A percentile compares a stretch with the other conserved stretches of the same genome.
Conservation (phyloP, 768 basidiomycete genomes). For the Tephrocybe sp. region DNA sequence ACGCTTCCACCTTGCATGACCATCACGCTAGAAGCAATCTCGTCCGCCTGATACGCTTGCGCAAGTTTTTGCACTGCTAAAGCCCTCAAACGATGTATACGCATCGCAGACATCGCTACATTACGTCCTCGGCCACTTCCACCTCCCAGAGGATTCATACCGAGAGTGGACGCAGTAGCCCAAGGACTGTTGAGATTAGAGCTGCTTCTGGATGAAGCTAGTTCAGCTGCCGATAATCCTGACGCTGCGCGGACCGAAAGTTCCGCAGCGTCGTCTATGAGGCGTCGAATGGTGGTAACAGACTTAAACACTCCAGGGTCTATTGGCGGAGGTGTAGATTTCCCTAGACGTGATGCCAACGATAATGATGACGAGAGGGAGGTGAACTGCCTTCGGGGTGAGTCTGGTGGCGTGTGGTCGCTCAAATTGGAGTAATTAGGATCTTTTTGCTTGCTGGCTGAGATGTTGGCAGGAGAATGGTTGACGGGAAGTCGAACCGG, state of each 20-base stretch:
- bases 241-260: conserved; percentile 86
- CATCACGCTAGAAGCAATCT: conserved; percentile 91
- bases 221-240: conserved; percentile 71
- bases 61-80: conserved; percentile 87
- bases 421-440: conserved; percentile 41
- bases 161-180: conserved; percentile 60
- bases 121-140: conserved; percentile 58
- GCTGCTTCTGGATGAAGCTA: conserved; percentile 59
- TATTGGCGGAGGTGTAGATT: conserved; percentile 79
- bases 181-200: conserved; percentile 48
- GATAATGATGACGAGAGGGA: conserved; percentile 40
- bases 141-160: conserved; percentile 56
- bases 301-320: conserved; percentile 86
- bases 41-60: conserved; percentile 81
- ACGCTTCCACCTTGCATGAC: conserved; percentile 94
- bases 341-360: conserved; percentile 53
- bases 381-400: conserved; percentile 34
- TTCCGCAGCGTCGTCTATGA: conserved; percentile 89
- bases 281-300: conserved; percentile 68
- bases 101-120: conserved; percentile 81
- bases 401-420: conserved; percentile 44
- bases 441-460: conserved; percentile 38
- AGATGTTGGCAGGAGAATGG: conserved; percentile 20
- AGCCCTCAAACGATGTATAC: conserved; percentile 75
- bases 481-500: conserved; percentile 33